Conservation (phyloP, 495 filamentous ascomycete species). For the Aspergillus leporis region DNA sequence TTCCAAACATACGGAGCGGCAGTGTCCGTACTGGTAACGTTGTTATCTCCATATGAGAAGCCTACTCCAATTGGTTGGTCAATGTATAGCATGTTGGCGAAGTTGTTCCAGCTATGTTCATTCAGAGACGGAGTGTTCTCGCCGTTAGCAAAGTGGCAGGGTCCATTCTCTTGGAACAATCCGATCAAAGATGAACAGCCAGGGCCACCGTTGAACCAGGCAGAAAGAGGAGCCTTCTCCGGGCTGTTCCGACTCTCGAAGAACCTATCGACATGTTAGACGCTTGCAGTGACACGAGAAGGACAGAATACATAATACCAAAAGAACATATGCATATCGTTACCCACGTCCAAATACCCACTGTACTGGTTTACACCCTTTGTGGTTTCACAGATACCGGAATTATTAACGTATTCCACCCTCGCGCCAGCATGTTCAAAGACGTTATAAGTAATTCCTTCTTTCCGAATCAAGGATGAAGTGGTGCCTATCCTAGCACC, state of each 20-base stretch:
- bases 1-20: conserved; percentile 58
- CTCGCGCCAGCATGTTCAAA: conserved; percentile 53
- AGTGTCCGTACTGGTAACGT: conserved; percentile 48
- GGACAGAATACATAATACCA: conserved; percentile 32
- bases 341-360: conserved; percentile 54
- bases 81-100: conserved; percentile 55
- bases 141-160: conserved; percentile 54
- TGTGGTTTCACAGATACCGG: conserved; percentile 57
- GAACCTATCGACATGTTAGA: conserved; percentile 23
- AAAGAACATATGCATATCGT: conserved; percentile 58
- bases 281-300: not conserved
- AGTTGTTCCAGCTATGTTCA: conserved; percentile 50
- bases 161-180: conserved; percentile 57
- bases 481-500: conserved; percentile 6
- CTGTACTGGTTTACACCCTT: conserved; percentile 57
- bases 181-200: conserved; percentile 56
- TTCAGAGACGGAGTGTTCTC: conserved; percentile 49
- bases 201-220: conserved; percentile 60
- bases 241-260: conserved; percentile 55
- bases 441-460: conserved; percentile 48
- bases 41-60: conserved; percentile 55
- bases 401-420: conserved; percentile 57
- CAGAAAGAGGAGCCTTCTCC: conserved; percentile 48
- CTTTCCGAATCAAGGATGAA: conserved; percentile 37
- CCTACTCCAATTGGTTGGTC: conserved; percentile 57